phyloP scores from a whole-genome alignment of 2,329 filamentous ascomycete genomes.

The Thelonectria rubi region DNA sequence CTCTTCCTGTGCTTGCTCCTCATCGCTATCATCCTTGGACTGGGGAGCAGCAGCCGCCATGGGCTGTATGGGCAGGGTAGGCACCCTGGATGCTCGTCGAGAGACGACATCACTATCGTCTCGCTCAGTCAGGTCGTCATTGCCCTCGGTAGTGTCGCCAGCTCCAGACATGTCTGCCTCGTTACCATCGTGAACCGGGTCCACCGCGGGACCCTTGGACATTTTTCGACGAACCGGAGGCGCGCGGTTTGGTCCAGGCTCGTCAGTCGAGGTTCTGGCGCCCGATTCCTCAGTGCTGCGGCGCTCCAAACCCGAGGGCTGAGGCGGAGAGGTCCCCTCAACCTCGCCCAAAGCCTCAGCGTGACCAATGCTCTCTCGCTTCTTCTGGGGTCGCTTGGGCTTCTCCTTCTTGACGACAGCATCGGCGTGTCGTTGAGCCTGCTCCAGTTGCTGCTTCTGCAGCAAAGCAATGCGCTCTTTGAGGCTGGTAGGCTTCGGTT shows the following conservation, averaged over 20 bases:
- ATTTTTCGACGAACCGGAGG: constrained; percentile 62
- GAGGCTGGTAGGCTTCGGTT: constrained; percentile 89
- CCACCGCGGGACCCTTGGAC: constrained; percentile 55
- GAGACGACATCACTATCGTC: constrained; percentile 77
- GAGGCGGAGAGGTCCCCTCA: constrained; percentile 44
- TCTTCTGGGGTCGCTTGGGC: constrained; percentile 79
- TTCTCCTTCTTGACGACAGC: constrained; percentile 85
- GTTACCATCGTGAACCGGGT: constrained; percentile 66
- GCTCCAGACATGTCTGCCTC: constrained; percentile 72
- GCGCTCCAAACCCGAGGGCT: constrained; percentile 52
- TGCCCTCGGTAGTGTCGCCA: constrained; percentile 70
- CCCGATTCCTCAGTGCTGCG: constrained; percentile 58
- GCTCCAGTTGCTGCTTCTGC: constrained; percentile 93
- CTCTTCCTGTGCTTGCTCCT: constrained; percentile 74
- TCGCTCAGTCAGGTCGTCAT: constrained; percentile 70
- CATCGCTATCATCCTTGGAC: constrained; percentile 63
- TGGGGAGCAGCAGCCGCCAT: constrained; percentile 31
- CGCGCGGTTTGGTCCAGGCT: constrained; percentile 45
- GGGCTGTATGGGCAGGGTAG: constrained; percentile 45
- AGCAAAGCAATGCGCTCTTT: constrained; percentile 95
- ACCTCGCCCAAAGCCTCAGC: constrained; percentile 41
- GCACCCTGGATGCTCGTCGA: constrained; percentile 50
- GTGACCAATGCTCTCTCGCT: constrained; percentile 59
- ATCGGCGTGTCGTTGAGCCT: constrained; percentile 83
- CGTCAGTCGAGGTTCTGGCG: constrained; percentile 62